phyloP scores from a whole-genome alignment of 2,329 filamentous ascomycete genomes.

The Drechslera avenae region DNA sequence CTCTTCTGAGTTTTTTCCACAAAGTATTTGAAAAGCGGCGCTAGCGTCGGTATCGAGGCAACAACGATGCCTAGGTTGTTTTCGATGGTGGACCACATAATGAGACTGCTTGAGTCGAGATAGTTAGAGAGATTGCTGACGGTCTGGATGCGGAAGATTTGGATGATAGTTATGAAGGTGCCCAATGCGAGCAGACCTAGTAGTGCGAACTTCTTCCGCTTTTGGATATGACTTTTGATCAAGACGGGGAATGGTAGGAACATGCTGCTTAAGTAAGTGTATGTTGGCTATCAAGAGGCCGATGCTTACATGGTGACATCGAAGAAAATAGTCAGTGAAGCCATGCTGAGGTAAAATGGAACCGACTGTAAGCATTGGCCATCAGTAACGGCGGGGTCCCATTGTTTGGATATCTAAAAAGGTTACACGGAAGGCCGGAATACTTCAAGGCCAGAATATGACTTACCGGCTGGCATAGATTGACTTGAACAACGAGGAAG shows the following conservation, averaged over 20 bases:
- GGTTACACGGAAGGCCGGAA: neutral
- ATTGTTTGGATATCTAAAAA: conserved; percentile 15
- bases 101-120: conserved; percentile 18
- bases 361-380: conserved; percentile 20
- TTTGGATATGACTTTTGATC: conserved; percentile 18
- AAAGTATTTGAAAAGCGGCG: conserved; percentile 21
- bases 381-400: conserved; percentile 16
- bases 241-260: conserved; percentile 21
- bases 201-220: conserved; percentile 16
- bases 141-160: conserved; percentile 18
- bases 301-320: conserved; percentile 16
- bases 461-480: conserved; percentile 20
- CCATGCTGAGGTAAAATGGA: conserved; percentile 22
- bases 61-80: conserved; percentile 27
- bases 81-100: conserved; percentile 25
- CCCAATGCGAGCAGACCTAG: conserved; percentile 18
- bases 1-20: conserved; percentile 22
- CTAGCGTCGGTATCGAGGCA: conserved; percentile 18
- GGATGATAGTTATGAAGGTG: conserved; percentile 23
- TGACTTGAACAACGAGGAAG: conserved; percentile 19
- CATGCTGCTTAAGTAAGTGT: conserved; percentile 10
- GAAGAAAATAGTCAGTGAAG: conserved; percentile 17
- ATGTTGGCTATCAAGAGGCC: neutral
- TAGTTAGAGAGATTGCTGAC: conserved; percentile 21
- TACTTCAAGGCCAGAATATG: no score